These are phyloP conservation scores for Podila horticola DNA, from an alignment of 192 early-diverging fungal species.

Conservation along the genomic window DNA sequence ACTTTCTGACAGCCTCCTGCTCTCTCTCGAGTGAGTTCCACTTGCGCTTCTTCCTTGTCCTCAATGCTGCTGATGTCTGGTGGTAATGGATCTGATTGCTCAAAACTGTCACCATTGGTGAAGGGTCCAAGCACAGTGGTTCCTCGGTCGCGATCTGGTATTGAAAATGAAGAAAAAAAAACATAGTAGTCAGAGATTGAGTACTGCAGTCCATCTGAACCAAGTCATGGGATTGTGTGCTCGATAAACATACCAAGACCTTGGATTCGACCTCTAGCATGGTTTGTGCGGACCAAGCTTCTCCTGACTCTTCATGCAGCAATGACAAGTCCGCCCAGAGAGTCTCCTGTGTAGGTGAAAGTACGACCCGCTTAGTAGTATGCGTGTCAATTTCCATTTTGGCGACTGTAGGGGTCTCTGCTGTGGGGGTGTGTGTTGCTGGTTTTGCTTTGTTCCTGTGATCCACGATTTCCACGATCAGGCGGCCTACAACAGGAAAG, in stretches of 20 bases:
- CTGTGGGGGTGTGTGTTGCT: background rate
- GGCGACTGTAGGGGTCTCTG: background rate
- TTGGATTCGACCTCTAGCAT: slow-evolving; percentile 73
- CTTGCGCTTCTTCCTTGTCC: slow-evolving; percentile 68
- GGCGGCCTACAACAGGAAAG: slow-evolving; percentile 61
- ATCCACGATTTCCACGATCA: slow-evolving; percentile 79
- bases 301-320: slow-evolving; percentile 55
- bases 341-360: slow-evolving; percentile 61
- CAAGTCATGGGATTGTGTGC: background rate
- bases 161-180: background rate
- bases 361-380: slow-evolving; percentile 51
- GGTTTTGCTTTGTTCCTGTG: slow-evolving; percentile 55
- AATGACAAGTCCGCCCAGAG: slow-evolving; percentile 64
- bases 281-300: slow-evolving; percentile 61
- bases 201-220: background rate
- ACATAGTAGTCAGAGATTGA: background rate
- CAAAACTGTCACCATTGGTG: slow-evolving; percentile 72
- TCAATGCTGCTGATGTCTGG: slow-evolving; percentile 58
- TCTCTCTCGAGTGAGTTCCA: slow-evolving; percentile 79
- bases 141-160: slow-evolving; percentile 70
- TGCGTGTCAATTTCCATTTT: slow-evolving; percentile 13
- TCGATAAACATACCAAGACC: slow-evolving; percentile 55
- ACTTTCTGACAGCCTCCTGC: slow-evolving; percentile 72
- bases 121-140: slow-evolving; percentile 74
- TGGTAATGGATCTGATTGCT: slow-evolving; percentile 73